These are phyloP conservation scores for Picea engelmannii DNA, from an alignment of 83 land plant species.

Conservation along the genomic window DNA sequence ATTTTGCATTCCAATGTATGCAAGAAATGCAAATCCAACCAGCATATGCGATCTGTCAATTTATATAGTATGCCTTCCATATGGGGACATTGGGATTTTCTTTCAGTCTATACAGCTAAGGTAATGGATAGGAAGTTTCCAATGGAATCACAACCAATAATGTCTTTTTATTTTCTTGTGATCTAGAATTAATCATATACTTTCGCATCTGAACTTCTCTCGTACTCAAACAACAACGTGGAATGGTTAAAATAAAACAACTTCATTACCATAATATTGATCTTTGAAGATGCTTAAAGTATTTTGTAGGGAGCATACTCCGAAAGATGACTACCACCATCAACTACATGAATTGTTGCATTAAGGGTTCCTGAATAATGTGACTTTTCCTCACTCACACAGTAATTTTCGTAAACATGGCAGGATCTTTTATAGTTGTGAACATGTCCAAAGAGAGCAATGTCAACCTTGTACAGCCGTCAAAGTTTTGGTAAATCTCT, in stretches of 20 bases:
- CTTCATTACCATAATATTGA: slow-evolving; percentile 71
- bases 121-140: too few relatives aligned
- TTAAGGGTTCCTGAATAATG: slow-evolving; percentile 17
- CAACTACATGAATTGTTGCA: slow-evolving; percentile 85
- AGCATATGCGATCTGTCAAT: too few relatives aligned
- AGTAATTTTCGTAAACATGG: too few relatives aligned
- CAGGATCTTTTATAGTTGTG: too few relatives aligned
- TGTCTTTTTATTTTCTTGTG: slow-evolving; percentile 77
- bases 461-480: slow-evolving; percentile 28
- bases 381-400: too few relatives aligned
- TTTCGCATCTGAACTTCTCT: slow-evolving; percentile 64
- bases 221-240: slow-evolving; percentile 78
- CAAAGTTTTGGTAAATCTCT: slow-evolving; percentile 84
- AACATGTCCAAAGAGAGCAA: too few relatives aligned
- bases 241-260: slow-evolving; percentile 79
- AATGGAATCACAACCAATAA: slow-evolving; percentile 33
- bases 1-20: too few relatives aligned
- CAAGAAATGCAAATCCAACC: too few relatives aligned
- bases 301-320: slow-evolving; percentile 39
- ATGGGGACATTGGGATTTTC: too few relatives aligned
- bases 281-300: slow-evolving; percentile 68
- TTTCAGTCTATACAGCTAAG: too few relatives aligned
- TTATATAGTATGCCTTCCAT: too few relatives aligned
- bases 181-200: slow-evolving; percentile 85
- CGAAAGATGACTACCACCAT: slow-evolving; percentile 62